Conservation (phyloP, 139 green algal species). For the Medakamo hakoo region DNA sequence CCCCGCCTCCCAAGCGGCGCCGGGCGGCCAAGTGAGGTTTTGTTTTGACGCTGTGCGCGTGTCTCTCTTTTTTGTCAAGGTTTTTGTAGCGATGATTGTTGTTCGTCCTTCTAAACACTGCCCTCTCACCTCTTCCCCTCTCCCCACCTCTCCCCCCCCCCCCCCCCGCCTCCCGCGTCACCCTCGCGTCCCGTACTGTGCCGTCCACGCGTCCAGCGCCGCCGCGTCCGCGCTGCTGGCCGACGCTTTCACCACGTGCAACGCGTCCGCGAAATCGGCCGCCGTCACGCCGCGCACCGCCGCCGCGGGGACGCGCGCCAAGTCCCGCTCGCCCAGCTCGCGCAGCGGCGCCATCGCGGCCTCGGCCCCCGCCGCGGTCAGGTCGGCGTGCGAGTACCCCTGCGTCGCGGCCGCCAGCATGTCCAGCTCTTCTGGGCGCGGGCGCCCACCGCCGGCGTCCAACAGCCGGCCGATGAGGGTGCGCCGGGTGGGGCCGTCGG, state of each 20-base stretch:
- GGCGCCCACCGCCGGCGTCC: slow-evolving; percentile 4
- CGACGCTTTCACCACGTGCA: slow-evolving; percentile 37
- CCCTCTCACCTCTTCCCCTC: too few species aligned
- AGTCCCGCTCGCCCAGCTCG: slow-evolving; percentile 32
- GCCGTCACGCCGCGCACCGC: slow-evolving; percentile 20
- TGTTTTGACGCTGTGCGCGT: too few species aligned
- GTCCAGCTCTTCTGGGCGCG: slow-evolving; percentile 8
- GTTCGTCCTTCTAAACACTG: too few species aligned
- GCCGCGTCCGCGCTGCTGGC: slow-evolving; percentile 26
- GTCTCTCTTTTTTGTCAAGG: too few species aligned
- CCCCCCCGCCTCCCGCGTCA: too few species aligned
- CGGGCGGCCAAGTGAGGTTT: too few species aligned
- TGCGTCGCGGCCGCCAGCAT: slow-evolving; percentile 7
- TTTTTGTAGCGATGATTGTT: too few species aligned
- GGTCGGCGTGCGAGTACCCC: slow-evolving; percentile 55
- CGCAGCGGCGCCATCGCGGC: slow-evolving; percentile 57
- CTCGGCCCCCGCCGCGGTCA: slow-evolving; percentile 62
- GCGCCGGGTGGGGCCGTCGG: slow-evolving; percentile 42
- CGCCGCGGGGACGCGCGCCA: slow-evolving; percentile 18
- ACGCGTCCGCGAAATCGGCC: slow-evolving; percentile 34
- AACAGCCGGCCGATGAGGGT: slow-evolving; percentile 42
- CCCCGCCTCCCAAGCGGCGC: too few species aligned
- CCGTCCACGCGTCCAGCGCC: slow-evolving; percentile 43
- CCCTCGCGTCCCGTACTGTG: slow-evolving; percentile 47
- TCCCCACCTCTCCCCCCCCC: too few species aligned